Evolutionary conservation across 1,284 basidiomycete genomes (phyloP).

Genomic region (Neonothopanus nambi): DNA sequence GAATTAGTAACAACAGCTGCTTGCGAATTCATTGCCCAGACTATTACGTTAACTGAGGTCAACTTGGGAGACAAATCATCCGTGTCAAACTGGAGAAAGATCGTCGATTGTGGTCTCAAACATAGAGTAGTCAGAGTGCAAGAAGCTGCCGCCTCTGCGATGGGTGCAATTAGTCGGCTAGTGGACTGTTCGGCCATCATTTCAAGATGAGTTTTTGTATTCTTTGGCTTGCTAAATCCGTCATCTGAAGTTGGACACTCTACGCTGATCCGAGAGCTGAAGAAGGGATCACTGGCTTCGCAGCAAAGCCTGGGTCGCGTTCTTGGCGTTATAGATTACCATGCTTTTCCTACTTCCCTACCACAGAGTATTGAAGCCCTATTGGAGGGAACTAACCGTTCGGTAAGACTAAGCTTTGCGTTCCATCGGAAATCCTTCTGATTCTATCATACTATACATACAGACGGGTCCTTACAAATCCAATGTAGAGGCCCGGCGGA

Average conservation of each 20-base stretch:
- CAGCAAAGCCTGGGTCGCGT: constrained; percentile 80
- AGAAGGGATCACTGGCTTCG: constrained; percentile 49
- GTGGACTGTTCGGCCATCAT: constrained; percentile 64
- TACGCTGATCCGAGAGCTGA: constrained; percentile 72
- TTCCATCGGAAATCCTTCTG: constrained; percentile 23
- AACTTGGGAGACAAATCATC: constrained; percentile 37
- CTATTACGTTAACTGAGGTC: constrained; percentile 60
- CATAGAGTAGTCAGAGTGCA: constrained; percentile 71
- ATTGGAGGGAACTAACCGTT: constrained; percentile 54
- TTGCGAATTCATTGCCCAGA: constrained; percentile 71
- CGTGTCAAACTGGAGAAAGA: constrained; percentile 61
- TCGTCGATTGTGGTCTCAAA: constrained; percentile 75
- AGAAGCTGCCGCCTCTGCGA: constrained; percentile 66
- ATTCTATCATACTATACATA: constrained; percentile 13
- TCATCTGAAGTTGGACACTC: constrained; percentile 15
- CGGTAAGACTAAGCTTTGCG: constrained; percentile 40
- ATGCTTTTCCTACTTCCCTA: constrained; percentile 51
- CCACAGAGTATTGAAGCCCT: constrained; percentile 57
- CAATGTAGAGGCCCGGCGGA: constrained; percentile 69
- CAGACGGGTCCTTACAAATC: constrained; percentile 45
- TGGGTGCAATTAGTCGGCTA: constrained; percentile 67
- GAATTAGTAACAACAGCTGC: constrained; percentile 75
- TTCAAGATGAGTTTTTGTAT: constrained; percentile 62
- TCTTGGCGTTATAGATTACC: constrained; percentile 76
- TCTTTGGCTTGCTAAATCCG: constrained; percentile 2